phyloP scores from a whole-genome alignment of 2,329 filamentous ascomycete species.

The Ascochyta rabiei region DNA sequence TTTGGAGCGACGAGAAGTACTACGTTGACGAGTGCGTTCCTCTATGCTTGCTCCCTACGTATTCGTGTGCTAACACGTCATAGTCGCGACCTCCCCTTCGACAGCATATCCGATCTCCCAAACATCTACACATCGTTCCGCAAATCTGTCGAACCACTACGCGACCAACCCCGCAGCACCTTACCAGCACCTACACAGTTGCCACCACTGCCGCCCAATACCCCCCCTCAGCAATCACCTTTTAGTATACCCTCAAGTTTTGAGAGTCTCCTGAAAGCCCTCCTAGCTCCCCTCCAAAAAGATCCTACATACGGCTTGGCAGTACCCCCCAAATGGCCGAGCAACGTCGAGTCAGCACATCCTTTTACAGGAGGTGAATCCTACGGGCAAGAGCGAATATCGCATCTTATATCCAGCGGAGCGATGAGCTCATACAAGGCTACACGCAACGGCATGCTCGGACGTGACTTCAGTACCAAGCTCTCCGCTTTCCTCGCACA shows the following conservation, averaged over 20 bases:
- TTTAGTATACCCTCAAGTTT: slow-evolving; percentile 67
- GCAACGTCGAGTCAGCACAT: slow-evolving; percentile 63
- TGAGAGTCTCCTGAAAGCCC: slow-evolving; percentile 58
- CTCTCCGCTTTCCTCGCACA: slow-evolving; percentile 75
- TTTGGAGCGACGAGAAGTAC: slow-evolving; percentile 79
- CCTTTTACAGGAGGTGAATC: slow-evolving; percentile 73
- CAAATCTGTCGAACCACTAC: slow-evolving; percentile 74
- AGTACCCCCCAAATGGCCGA: slow-evolving; percentile 60
- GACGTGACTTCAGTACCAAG: slow-evolving; percentile 75
- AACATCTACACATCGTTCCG: slow-evolving; percentile 78
- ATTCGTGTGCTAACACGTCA: background rate
- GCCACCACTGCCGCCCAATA: slow-evolving; percentile 62
- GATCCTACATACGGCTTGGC: slow-evolving; percentile 53
- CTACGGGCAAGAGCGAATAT: slow-evolving; percentile 63
- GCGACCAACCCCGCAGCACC: slow-evolving; percentile 64
- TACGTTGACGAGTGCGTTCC: slow-evolving; percentile 74
- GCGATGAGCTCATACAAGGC: slow-evolving; percentile 69
- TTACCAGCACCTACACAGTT: slow-evolving; percentile 63
- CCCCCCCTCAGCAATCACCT: slow-evolving; percentile 65
- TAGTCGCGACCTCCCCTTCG: slow-evolving; percentile 70
- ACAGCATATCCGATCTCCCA: slow-evolving; percentile 65
- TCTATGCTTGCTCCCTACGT: background rate
- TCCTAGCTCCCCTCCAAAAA: slow-evolving; percentile 64
- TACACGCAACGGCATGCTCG: slow-evolving; percentile 74
- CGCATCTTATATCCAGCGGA: slow-evolving; percentile 65